Base-by-base conservation (phyloP, 192 early-diverging fungal species). In the Cladochytrium replicatum region DNA sequence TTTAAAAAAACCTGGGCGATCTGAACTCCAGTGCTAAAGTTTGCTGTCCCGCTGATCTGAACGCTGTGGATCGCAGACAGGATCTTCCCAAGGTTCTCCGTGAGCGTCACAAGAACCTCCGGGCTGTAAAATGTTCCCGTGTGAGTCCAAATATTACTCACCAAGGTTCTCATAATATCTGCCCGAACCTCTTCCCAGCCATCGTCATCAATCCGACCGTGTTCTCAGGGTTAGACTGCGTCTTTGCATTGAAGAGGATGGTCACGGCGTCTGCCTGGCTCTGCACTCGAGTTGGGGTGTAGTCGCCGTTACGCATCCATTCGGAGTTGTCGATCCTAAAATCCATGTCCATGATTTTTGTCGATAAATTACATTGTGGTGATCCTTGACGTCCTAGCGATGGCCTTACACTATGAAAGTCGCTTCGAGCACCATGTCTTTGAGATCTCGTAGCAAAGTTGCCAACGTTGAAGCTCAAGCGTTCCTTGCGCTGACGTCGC, bases 241-340 rank as follows among this genome's bases (percentile, higher is more conserved):
- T 91, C 65, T 98, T 98, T 39, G 84, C 79, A 32, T 78, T 72
- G 64, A 95, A 96, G 57, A 98, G 71, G 48, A 89, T 70, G 61
- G 87, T 91, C 54, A 89, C 88, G 0, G 91, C 82, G 61, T 98
- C 95, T 37, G 78, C 83, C 66, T 98, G 95, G 41, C 93, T 93
- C 58, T 89, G 86, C 57, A 89, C 68, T 51, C 95, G 80, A 26
- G 84, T 86, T 15, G 95, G 95, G 46, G 87, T 90, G 65, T 90
- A 96, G 62, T 98, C 95, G 48, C 93, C 95, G 58, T 96, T 96
- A 59, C 95, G 82, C 84, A 92, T 89, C 89, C 90, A 98, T 66
- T 98, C 95, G 2, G 92, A 96, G 71, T 98, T 98, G 65, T 98
- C 95, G 31, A 74, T 39, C n/a, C 71, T 73, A 37, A 13, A 6